Evolutionary conservation across 1,284 basidiomycete genomes (phyloP), one percentile per base, ranked within the genome.

Genomic region (Moesziomyces globuligerus): DNA sequence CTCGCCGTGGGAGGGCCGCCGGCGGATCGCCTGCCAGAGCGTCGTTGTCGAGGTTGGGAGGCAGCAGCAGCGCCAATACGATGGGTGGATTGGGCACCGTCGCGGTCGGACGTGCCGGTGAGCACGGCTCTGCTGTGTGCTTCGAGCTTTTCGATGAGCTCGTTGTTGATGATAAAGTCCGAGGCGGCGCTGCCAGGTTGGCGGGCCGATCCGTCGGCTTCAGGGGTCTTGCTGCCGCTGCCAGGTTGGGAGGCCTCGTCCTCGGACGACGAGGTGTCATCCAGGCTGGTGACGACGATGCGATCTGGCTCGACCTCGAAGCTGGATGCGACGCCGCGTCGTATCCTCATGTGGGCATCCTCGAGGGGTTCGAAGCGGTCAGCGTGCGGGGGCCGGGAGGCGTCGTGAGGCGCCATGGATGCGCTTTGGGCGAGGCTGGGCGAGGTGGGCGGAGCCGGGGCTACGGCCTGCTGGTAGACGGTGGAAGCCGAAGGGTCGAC

Each of bases 141-240:
- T 54, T 72, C 66, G 24, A 76, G 66, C 55, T 75, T 76, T 43
- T 71, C 58, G 46, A 76, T 72, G 38, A 75, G 72, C 50, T 74
- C 72, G 43, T 66, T 68, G 55, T 69, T 76, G 58, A 72, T 66
- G 48, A 72, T 47, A 55, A 61, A 72, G n/a, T 53, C 64, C 39
- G 48, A 53, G 0, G 37, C 17, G 13, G 46, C 45, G 52, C 61
- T 20, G 43, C 54, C 51, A 42, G 54, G 21, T 64, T 56, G 13
- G 29, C 29, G 13, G 13, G 56, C 52, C 25, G 48, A 53, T 17
- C 60, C 59, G 26, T 64, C 66, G 1, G 66, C 59, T 24, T 69
- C 55, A 8, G 58, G 50, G 23, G 59, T 58, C 47, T 49, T 47
- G 29, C 58, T 53, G 7, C 39, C 58, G 7, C 45, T 57, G 1